phyloP scores from a whole-genome alignment of 305 asterid genomes.

The Ilex paraguariensis region DNA sequence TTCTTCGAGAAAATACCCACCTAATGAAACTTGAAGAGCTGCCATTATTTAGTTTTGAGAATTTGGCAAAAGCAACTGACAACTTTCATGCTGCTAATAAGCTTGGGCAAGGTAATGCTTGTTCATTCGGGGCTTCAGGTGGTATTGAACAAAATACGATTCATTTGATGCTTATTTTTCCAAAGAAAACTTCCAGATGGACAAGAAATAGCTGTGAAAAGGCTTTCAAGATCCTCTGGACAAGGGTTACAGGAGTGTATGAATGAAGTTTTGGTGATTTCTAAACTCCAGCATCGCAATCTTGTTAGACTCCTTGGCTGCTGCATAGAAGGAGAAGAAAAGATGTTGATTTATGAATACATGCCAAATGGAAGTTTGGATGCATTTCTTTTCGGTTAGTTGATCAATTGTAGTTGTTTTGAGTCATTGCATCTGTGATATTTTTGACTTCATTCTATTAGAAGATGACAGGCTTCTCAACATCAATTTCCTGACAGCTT shows the following conservation, averaged over 20 bases:
- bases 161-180: neutral
- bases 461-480: too few relatives aligned
- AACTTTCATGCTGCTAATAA: too few relatives aligned
- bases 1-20: too few relatives aligned
- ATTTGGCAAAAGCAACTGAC: too few relatives aligned
- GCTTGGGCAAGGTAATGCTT: constrained; percentile 27
- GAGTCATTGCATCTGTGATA: too few relatives aligned
- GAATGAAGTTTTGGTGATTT: constrained; percentile 18
- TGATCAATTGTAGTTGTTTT: neutral
- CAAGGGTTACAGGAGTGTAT: constrained; percentile 23
- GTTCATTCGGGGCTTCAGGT: neutral
- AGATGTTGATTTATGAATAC: constrained; percentile 21
- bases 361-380: constrained; percentile 22
- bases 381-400: constrained; percentile 16
- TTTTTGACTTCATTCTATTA: neutral
- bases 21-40: too few relatives aligned
- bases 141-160: neutral
- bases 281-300: constrained; percentile 20
- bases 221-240: constrained; percentile 18
- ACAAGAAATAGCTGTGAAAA: constrained; percentile 21
- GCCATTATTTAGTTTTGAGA: too few relatives aligned
- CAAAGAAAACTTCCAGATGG: constrained; percentile 14
- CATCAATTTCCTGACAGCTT: too few relatives aligned
- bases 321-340: constrained; percentile 18
- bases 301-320: constrained; percentile 24